Conservation (phyloP, 78 protist genomes). For the Guillardia theta region DNA sequence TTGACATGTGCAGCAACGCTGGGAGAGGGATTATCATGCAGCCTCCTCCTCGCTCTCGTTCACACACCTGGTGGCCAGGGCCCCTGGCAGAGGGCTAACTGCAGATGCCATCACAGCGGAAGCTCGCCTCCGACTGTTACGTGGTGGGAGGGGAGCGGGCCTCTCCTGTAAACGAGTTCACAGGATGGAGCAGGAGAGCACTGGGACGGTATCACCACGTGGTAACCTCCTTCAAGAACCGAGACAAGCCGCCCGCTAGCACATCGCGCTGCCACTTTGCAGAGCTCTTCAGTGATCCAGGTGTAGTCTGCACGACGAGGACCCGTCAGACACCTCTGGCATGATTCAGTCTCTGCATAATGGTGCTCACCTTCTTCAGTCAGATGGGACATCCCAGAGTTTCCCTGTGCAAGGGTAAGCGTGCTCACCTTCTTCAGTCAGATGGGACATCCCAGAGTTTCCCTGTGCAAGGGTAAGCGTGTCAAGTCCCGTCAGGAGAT, state of each 20-base stretch:
- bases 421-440: not conserved
- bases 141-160: not conserved
- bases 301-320: not conserved
- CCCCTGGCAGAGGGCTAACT: not conserved
- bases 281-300: not conserved
- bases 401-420: not conserved
- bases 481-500: too few species aligned
- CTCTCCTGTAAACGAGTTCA: too few species aligned
- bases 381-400: not conserved
- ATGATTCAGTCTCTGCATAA: not conserved
- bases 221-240: slow-evolving; percentile 21
- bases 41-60: too few species aligned
- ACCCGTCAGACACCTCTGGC: not conserved
- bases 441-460: not conserved
- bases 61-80: too few species aligned
- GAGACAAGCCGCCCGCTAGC: not conserved
- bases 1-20: not conserved
- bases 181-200: too few species aligned
- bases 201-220: too few species aligned
- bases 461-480: too few species aligned
- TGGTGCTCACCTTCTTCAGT: not conserved
- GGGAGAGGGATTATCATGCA: too few species aligned
- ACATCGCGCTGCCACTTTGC: not conserved
- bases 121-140: not conserved
- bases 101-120: not conserved